phyloP scores from a whole-genome alignment of 2,329 filamentous ascomycete species.

The Hypoxylon sp. region DNA sequence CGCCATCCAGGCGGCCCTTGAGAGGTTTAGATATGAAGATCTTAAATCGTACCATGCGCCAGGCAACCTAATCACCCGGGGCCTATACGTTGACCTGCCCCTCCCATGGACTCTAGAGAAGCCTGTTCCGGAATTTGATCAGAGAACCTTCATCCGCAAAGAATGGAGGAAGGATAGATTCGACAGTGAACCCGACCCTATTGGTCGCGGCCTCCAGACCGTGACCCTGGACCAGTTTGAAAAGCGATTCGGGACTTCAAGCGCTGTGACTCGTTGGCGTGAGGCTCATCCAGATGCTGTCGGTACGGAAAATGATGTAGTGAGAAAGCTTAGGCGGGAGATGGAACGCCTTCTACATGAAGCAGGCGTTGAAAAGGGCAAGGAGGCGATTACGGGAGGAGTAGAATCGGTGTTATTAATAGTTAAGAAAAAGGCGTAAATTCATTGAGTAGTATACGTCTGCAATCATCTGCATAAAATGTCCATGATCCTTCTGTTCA shows the following conservation, averaged over 20 bases:
- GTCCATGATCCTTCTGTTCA: too few relatives aligned
- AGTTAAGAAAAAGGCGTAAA: conserved; percentile 24
- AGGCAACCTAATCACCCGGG: conserved; percentile 1
- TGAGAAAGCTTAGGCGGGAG: conserved; percentile 8
- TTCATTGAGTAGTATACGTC: not conserved
- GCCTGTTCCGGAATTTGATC: conserved; percentile 10
- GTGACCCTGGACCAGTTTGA: conserved; percentile 9
- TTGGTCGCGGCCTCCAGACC: conserved; percentile 4
- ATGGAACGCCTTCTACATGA: conserved; percentile 19
- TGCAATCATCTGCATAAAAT: too few relatives aligned
- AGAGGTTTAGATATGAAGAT: not conserved
- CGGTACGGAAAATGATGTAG: conserved; percentile 20
- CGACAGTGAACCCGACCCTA: not conserved
- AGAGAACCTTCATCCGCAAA: conserved; percentile 14
- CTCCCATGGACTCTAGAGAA: conserved; percentile 18
- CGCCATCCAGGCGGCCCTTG: conserved; percentile 15
- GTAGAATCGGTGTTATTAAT: conserved; percentile 16
- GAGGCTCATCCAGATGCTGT: conserved; percentile 21
- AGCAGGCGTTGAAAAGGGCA: conserved; percentile 24
- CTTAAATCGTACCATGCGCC: not conserved
- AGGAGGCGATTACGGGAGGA: conserved; percentile 16
- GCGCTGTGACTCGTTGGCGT: conserved; percentile 26
- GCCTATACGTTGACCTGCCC: conserved; percentile 12
- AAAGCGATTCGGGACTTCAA: conserved; percentile 19
- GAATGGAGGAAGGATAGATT: conserved; percentile 15